These are phyloP conservation scores for Eucalyptus regnans DNA, from an alignment of 345 rosid genomes.

Conservation along the genomic window DNA sequence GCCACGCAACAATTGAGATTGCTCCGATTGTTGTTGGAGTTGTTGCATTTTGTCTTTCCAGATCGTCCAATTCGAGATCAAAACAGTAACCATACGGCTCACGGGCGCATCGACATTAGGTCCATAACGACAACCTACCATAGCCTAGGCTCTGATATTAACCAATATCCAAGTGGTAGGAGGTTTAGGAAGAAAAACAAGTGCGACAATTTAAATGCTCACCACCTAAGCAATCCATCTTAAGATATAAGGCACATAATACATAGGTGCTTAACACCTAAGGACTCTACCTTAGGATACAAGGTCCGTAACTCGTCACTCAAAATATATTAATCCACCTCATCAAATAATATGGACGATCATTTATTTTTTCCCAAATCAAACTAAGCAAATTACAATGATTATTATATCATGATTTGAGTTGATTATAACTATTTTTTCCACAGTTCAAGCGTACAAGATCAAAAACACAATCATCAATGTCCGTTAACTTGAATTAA, in stretches of 20 bases:
- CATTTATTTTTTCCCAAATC: neutral
- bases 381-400: neutral
- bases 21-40: neutral
- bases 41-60: neutral
- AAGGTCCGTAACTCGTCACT: neutral
- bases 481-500: rapidly evolving
- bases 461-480: neutral
- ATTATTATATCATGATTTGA: neutral
- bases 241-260: neutral
- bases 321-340: neutral
- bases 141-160: neutral
- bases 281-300: neutral
- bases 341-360: neutral
- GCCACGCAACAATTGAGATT: neutral
- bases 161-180: neutral
- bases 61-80: neutral
- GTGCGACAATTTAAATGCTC: neutral
- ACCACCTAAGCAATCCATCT: neutral
- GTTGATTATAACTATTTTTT: neutral
- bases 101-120: neutral
- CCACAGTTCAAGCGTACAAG: neutral
- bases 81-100: neutral
- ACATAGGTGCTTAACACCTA: neutral
- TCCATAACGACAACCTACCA: neutral
- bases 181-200: neutral